These are phyloP conservation scores for Hanseniaspora jakobsenii DNA, from an alignment of 805 yeast genomes.

Conservation along the genomic window DNA sequence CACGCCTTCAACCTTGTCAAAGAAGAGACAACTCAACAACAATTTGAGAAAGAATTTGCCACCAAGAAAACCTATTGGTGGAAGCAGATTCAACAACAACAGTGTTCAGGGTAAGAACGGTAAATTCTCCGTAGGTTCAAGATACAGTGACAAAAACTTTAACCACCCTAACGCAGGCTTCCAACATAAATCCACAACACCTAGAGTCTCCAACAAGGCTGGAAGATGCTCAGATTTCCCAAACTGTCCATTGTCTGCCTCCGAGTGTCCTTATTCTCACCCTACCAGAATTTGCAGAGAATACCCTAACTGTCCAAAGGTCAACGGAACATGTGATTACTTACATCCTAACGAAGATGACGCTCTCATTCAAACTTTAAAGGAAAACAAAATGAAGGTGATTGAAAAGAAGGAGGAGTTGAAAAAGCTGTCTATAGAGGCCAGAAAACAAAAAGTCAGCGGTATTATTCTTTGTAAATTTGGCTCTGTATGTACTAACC, in stretches of 20 bases:
- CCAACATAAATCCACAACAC: background rate
- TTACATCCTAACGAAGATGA: conserved; percentile 81
- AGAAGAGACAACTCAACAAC: conserved; percentile 17
- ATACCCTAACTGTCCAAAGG: conserved; percentile 66
- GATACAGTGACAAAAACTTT: conserved; percentile 22
- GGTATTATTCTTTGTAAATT: conserved; percentile 62
- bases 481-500: conserved; percentile 64
- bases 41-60: conserved; percentile 8
- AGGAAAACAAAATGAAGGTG: conserved; percentile 44
- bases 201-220: conserved; percentile 28
- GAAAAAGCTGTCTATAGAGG: conserved; percentile 27
- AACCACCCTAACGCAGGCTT: conserved; percentile 25
- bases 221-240: conserved; percentile 66
- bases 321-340: conserved; percentile 70
- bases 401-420: conserved; percentile 33
- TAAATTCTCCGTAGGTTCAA: conserved; percentile 21
- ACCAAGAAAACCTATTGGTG: conserved; percentile 14
- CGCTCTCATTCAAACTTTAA: conserved; percentile 55
- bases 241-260: conserved; percentile 44
- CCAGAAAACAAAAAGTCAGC: conserved; percentile 30
- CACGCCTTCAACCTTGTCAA: background rate
- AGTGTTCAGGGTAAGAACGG: too few relatives aligned
- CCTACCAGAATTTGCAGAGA: conserved; percentile 66
- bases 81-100: too few relatives aligned
- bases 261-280: conserved; percentile 63